Evolutionary conservation across 176 grass and related monocot species (phyloP).

Genomic region (Bolboschoenus planiculmis): DNA sequence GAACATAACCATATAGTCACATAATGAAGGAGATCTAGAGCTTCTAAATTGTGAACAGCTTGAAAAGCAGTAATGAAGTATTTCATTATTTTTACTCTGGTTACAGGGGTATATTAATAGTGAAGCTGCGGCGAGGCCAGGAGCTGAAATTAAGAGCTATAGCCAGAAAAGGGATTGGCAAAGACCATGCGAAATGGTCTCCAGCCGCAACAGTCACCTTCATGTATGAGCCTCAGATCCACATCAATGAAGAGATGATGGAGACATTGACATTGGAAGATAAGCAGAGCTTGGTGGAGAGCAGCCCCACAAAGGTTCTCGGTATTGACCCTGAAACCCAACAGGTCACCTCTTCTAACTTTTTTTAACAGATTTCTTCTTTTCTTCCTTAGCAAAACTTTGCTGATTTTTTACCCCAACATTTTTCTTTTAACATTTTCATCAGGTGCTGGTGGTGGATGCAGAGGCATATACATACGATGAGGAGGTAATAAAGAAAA

Average conservation of each 20-base stretch:
- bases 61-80: background rate
- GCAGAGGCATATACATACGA: constrained; percentile 83
- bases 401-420: background rate
- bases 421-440: background rate
- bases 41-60: background rate
- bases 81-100: constrained; percentile 1
- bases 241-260: constrained; percentile 84
- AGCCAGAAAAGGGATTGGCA: constrained; percentile 95
- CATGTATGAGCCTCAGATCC: constrained; percentile 94
- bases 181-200: constrained; percentile 96
- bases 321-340: constrained; percentile 53
- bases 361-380: background rate
- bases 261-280: constrained; percentile 66
- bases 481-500: constrained; percentile 83
- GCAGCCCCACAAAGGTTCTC: constrained; percentile 92
- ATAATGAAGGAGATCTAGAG: background rate
- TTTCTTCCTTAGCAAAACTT: background rate
- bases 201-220: constrained; percentile 90
- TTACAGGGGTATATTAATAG: constrained; percentile 78
- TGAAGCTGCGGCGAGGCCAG: constrained; percentile 89
- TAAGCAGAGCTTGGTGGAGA: constrained; percentile 71
- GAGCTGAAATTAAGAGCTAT: constrained; percentile 87
- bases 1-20: background rate
- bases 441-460: constrained; percentile 53
- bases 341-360: constrained; percentile 52